These are phyloP conservation scores for Lunularia cruciata DNA, from an alignment of 225 moss, liverwort and hornwort genomes.

Conservation along the genomic window DNA sequence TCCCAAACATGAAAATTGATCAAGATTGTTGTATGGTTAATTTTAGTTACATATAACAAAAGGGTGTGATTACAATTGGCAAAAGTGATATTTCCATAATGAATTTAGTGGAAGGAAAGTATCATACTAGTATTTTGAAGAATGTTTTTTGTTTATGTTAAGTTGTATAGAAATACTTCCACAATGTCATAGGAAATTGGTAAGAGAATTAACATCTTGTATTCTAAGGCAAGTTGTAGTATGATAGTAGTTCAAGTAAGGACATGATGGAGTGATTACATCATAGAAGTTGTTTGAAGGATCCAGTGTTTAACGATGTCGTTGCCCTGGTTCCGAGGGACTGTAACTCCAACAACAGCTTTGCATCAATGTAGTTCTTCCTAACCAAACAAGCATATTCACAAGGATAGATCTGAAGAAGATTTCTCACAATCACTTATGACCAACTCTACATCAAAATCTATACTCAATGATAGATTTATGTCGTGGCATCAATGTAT, in stretches of 20 bases:
- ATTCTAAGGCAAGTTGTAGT: not conserved
- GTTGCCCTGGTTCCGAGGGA: too few relatives aligned
- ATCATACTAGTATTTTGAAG: not conserved
- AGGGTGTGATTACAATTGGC: not conserved
- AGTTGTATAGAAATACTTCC: conserved; percentile 3
- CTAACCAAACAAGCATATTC: not conserved
- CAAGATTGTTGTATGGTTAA: too few relatives aligned
- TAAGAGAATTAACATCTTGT: not conserved
- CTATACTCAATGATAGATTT: not conserved
- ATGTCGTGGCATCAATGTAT: not conserved
- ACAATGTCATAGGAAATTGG: not conserved
- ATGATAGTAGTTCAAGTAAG: too few relatives aligned
- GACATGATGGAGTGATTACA: too few relatives aligned
- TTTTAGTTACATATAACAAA: not conserved
- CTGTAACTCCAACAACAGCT: too few relatives aligned
- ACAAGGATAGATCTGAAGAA: not conserved
- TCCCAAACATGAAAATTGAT: too few relatives aligned
- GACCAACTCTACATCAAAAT: too few relatives aligned
- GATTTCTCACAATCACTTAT: not conserved
- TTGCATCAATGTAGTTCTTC: not conserved
- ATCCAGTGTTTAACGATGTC: too few relatives aligned
- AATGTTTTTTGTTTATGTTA: not conserved
- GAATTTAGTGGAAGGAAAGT: not conserved
- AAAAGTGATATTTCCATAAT: not conserved
- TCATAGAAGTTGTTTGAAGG: too few relatives aligned